Evolutionary conservation across 2,329 filamentous ascomycete species (phyloP), one percentile per base, ranked within the genome.

Genomic region (Epichloe coenophiala): DNA sequence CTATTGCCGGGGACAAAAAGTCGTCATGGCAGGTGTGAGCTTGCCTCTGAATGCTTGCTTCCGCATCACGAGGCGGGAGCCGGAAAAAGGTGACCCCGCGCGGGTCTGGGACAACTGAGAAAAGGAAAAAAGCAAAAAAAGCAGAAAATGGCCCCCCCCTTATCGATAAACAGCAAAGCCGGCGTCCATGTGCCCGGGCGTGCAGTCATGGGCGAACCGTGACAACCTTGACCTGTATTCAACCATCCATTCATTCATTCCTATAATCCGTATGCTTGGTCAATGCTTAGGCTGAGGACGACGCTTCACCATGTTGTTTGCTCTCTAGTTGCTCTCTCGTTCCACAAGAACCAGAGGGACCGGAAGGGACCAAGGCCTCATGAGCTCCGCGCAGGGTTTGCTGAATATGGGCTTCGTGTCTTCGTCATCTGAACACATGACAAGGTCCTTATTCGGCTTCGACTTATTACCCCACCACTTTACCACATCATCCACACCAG

Each of bases 81-180:
- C 46, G 46, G 46, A 48, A 48, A 42, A 48, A 36, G 17, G 12
- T 41, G 36, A 9, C n/a, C 4, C 19, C 45, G 39, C 9, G 11
- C 39, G 11, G 39, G 9, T 11, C 4, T 12, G 31, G 36, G 13
- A 38, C 12, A n/a, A 5, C 15, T 38, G 11, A 15, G n/a, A 17
- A 27, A n/a, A 31, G 19, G 3, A 3, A 21, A 21, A 19, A 19
- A 3, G 19, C 19, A 19, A 19, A 21, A 21, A 21, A 5, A 2
- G 17, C 17, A 17, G 2, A 17, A 17, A 17, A 2, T 1, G 17
- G 1, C 17, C 17, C n/a, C 17, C 5, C 7, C n/a, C 13, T 47
- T 51, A 51, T 51, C 49, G 49, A 51, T 51, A 51, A 36, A 31
- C 31, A 15, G 12, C 33, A 39, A 31, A 31, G n/a, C n/a, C n/a